Evolutionary conservation across 192 early-diverging fungal genomes (phyloP), one percentile per base, ranked within the genome.

Genomic region (Coemansia sp.): DNA sequence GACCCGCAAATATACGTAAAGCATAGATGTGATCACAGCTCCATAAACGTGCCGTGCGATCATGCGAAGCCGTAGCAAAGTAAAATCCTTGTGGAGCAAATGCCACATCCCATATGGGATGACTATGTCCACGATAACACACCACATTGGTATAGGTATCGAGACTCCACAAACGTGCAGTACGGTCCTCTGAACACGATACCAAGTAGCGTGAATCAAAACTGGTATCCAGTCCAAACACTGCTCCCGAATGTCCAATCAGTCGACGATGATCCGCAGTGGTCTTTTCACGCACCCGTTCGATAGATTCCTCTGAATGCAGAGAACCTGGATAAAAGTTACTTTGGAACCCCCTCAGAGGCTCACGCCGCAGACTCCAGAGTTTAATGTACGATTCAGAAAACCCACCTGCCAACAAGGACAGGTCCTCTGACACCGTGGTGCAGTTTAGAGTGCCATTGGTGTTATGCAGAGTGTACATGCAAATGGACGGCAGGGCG

Each of bases 401-500:
- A 48, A 95, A 93, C n/a, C 93, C 97, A 20, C 85, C 91, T 3
- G 87, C 90, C 40, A 96, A 67, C 38, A 92, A 61, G 22, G 83
- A 80, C 25, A 87, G 69, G 58, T 97, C 92, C n/a, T 89, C 78
- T 0, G 93, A 86, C 0, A 93, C 71, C 1, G 80, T 60, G n/a
- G 93, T 51, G 59, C 93, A 96, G 51, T 88, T 98, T 52, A 98
- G 65, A 58, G 64, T 75, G 73, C 87, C 83, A 64, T 88, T 77
- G 13, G 91, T 88, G 66, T 99, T 99, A 67, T 95, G 93, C 58
- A 98, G 88, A 23, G 94, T 99, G 67, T 91, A 97, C 56, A 86
- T 90, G 72, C 93, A 94, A 25, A 98, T 81, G 15, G 91, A 94
- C 11, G 94, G 91, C 20, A 92, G 69, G 9, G 85, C 81, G 2